A percentile compares a stretch with the other conserved stretches of the same genome.
phyloP scores from a whole-genome alignment of 768 basidiomycete genomes.

The Rhizopogon roseolus region DNA sequence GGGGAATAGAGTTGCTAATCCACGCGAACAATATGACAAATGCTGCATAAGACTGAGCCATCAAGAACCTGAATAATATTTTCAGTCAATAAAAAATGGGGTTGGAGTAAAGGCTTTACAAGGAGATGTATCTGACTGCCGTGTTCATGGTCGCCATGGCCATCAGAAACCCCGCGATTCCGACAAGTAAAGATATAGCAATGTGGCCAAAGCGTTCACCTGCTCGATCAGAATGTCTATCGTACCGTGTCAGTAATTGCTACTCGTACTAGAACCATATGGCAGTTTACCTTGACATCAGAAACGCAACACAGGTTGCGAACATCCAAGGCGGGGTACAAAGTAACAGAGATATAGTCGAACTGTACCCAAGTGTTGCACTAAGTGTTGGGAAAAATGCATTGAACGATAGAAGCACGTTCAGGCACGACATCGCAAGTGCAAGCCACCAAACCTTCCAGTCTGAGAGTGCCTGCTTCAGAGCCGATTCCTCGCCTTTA shows the following conservation, averaged over 20 bases:
- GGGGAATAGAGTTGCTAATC: constrained; percentile 59
- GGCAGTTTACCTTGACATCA: constrained; percentile 39
- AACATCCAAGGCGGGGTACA: constrained; percentile 70
- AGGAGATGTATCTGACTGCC: constrained; percentile 57
- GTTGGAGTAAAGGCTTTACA: constrained; percentile 36
- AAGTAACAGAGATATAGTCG: constrained; percentile 64
- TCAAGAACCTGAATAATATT: constrained; percentile 52
- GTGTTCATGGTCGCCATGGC: constrained; percentile 60
- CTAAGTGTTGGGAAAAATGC: constrained; percentile 77
- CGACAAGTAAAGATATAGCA: constrained; percentile 44
- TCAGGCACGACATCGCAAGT: constrained; percentile 51
- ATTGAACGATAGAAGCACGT: constrained; percentile 66
- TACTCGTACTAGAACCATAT: not conserved
- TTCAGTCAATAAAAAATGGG: not conserved
- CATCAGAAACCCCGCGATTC: constrained; percentile 65
- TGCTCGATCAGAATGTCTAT: constrained; percentile 63
- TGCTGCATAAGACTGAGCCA: constrained; percentile 70
- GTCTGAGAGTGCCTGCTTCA: constrained; percentile 60
- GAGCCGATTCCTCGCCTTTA: constrained; percentile 35
- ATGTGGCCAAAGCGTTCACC: constrained; percentile 75
- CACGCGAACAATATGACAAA: constrained; percentile 60
- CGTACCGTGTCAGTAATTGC: not conserved
- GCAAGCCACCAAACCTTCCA: constrained; percentile 86
- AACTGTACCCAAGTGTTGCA: constrained; percentile 62
- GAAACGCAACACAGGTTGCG: constrained; percentile 52